A percentile compares a stretch with the other conserved stretches of the same genome.
These are phyloP conservation scores for Aurantiochytrium sp. DNA, from an alignment of 108 stramenopile genomes.

Conservation along the genomic window DNA sequence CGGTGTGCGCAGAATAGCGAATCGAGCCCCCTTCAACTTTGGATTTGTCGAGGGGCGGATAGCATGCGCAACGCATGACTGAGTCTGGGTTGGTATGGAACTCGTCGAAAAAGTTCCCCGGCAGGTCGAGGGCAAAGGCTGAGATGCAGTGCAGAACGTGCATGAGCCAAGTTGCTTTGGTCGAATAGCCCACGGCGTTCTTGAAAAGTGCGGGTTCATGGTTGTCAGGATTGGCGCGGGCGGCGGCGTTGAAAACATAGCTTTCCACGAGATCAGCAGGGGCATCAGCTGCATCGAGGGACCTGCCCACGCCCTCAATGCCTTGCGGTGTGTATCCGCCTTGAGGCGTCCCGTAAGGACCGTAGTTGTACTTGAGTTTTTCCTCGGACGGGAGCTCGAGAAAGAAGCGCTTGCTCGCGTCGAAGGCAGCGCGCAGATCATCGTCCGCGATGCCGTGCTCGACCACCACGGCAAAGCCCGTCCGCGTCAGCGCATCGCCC, in stretches of 20 bases:
- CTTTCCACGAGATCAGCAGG: not conserved
- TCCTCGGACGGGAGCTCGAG: not conserved
- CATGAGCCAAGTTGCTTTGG: not conserved
- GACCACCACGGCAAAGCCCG: not conserved
- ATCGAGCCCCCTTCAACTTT: not conserved
- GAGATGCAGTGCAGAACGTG: not conserved
- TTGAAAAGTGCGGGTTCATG: not conserved
- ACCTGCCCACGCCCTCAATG: not conserved
- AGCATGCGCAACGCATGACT: not conserved
- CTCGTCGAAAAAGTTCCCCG: not conserved
- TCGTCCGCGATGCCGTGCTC: not conserved
- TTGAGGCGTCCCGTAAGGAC: not conserved
- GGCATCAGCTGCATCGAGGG: not conserved
- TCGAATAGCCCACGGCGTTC: not conserved
- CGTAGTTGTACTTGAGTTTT: not conserved
- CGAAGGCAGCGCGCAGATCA: not conserved
- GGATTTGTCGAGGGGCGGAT: not conserved
- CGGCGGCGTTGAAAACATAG: not conserved
- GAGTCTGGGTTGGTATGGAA: not conserved
- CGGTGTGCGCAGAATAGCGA: not conserved
- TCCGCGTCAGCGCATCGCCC: not conserved
- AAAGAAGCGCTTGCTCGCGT: not conserved
- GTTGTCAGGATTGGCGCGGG: not conserved
- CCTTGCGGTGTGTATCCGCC: conserved; percentile 2
- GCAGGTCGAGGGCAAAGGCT: not conserved